phyloP scores from a whole-genome alignment of 805 yeast species.

The Kluyveromyces siamensis region DNA sequence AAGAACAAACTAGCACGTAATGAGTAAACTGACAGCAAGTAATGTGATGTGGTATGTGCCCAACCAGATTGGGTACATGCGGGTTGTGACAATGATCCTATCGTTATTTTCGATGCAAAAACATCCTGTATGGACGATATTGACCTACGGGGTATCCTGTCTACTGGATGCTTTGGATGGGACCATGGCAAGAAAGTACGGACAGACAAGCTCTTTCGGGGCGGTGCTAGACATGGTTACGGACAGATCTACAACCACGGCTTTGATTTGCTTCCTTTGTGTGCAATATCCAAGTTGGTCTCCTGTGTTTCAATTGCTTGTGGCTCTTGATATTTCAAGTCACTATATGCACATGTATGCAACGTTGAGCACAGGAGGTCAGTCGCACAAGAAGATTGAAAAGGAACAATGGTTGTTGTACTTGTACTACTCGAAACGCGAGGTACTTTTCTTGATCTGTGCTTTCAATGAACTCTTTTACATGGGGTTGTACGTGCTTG shows the following conservation, averaged over 20 bases:
- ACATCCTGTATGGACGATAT: slow-evolving; percentile 73
- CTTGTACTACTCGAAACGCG: slow-evolving; percentile 79
- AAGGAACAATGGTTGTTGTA: slow-evolving; percentile 64
- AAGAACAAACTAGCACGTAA: neutral
- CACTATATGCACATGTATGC: slow-evolving; percentile 99
- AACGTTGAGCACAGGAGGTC: slow-evolving; percentile 66
- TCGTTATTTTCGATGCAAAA: slow-evolving; percentile 76
- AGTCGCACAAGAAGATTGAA: slow-evolving; percentile 76
- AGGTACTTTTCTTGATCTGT: slow-evolving; percentile 79
- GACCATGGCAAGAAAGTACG: slow-evolving; percentile 78
- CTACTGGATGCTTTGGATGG: slow-evolving; percentile 95
- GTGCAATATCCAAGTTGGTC: slow-evolving; percentile 58
- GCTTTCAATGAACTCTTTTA: slow-evolving; percentile 90
- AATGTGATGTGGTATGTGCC: slow-evolving; percentile 78
- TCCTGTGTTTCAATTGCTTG: slow-evolving; percentile 65
- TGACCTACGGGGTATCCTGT: slow-evolving; percentile 79
- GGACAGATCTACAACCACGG: slow-evolving; percentile 92
- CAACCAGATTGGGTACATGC: slow-evolving; percentile 79
- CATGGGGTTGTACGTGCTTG: slow-evolving; percentile 74
- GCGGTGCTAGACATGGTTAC: slow-evolving; percentile 99
- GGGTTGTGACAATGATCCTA: slow-evolving; percentile 73
- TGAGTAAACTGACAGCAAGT: slow-evolving; percentile 29
- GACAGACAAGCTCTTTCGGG: slow-evolving; percentile 88
- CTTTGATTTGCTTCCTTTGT: slow-evolving; percentile 80
- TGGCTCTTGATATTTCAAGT: slow-evolving; percentile 80